These are phyloP conservation scores for Corymbia citriodora DNA, from an alignment of 441 rosid species.

Conservation along the genomic window DNA sequence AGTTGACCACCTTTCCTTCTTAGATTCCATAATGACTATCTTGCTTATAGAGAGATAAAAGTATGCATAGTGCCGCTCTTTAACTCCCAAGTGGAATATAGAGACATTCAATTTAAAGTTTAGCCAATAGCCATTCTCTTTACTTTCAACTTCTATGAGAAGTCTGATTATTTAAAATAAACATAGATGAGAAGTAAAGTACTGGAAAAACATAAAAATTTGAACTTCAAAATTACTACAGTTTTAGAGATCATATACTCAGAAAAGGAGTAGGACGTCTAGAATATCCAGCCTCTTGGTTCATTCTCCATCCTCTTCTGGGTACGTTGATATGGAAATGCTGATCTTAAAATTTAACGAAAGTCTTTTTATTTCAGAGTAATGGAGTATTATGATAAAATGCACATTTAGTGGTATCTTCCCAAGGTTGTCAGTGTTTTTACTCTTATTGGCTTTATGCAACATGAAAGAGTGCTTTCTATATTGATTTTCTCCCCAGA, in stretches of 20 bases:
- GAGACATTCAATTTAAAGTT: neutral
- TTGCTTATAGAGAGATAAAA: neutral
- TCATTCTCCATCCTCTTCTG: neutral
- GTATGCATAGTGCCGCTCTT: neutral
- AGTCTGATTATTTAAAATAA: neutral
- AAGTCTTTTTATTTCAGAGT: neutral
- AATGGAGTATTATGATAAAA: neutral
- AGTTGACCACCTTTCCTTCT: neutral
- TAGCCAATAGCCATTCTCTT: neutral
- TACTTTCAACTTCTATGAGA: neutral
- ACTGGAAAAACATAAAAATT: neutral
- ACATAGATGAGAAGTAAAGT: neutral
- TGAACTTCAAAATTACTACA: neutral
- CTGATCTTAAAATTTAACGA: neutral
- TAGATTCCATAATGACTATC: neutral
- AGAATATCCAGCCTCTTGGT: neutral
- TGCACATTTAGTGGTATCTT: neutral
- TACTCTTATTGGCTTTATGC: neutral
- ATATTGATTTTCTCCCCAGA: neutral
- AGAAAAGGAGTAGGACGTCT: neutral
- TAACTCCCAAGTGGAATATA: neutral
- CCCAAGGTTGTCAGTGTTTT: neutral
- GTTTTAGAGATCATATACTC: neutral
- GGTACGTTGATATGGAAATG: neutral
- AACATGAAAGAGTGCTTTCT: neutral